These are phyloP conservation scores for Puccinia polysora DNA, from an alignment of 1,284 basidiomycete species.

Conservation along the genomic window DNA sequence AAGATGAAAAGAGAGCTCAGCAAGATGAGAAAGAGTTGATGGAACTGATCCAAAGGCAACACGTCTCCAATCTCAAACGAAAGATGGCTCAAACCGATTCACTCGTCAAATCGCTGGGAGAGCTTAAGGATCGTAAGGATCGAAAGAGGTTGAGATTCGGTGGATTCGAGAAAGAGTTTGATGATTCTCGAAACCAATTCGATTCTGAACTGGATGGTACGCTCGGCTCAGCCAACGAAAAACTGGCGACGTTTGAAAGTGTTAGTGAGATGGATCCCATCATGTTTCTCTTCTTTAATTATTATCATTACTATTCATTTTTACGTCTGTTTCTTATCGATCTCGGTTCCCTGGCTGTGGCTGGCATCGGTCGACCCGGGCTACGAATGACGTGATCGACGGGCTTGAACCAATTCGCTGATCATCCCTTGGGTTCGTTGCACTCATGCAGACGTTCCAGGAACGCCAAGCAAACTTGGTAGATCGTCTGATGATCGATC, in stretches of 20 bases:
- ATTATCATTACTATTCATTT: too few relatives aligned
- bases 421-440: too few relatives aligned
- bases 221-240: constrained; percentile 14
- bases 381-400: too few relatives aligned
- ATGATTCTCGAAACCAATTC: constrained; percentile 5
- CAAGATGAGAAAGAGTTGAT: constrained; percentile 34
- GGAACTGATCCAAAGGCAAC: constrained; percentile 26
- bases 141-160: constrained; percentile 18
- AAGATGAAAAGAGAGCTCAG: constrained; percentile 19
- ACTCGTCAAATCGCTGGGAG: constrained; percentile 20
- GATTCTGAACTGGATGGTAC: not conserved
- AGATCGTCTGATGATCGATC: constrained; percentile 1
- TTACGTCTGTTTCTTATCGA: not conserved
- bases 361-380: too few relatives aligned
- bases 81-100: constrained; percentile 23
- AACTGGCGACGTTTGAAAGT: constrained; percentile 19
- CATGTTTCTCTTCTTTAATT: not conserved
- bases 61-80: constrained; percentile 14
- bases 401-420: too few relatives aligned
- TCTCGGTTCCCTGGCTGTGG: not conserved
- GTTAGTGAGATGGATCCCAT: constrained; percentile 13
- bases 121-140: constrained; percentile 35
- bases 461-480: constrained; percentile 17
- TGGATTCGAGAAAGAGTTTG: constrained; percentile 24
- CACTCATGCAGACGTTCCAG: constrained; percentile 26